Base-by-base conservation (phyloP, 2,329 filamentous ascomycete species). In the Dactylellina parvicollis region DNA sequence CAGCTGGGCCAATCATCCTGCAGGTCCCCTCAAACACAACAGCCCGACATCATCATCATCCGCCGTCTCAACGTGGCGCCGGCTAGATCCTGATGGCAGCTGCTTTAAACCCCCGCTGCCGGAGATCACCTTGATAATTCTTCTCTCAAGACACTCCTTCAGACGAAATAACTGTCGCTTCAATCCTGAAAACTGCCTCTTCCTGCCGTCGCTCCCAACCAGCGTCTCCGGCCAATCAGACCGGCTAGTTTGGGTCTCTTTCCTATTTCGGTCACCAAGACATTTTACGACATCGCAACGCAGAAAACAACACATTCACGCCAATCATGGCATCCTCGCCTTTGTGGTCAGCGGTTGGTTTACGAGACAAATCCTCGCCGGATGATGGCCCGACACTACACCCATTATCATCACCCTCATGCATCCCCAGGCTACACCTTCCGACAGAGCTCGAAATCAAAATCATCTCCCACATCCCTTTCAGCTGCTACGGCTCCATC, bases 371-470 rank as follows among this genome's bases (percentile, higher is more conserved):
- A 32, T 32, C 12, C 5, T 38, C 12, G n/a, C 20, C 4, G 4
- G 40, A 18, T 44, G 40, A 8, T 16, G 4, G 20, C 18, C 4
- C 40, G n/a, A 44, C 9, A 44, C n/a, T n/a, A n/a, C n/a, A n/a
- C n/a, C n/a, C n/a, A 12, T 16, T 7, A 20, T 3, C 4, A 4
- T 4, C 34, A 14, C 1, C 10, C 22, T 34, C 9, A 8, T n/a
- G n/a, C n/a, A 50, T n/a, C 2, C 44, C 24, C 30, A 10, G 20
- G 7, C 9, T 36, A 2, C 18, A 26, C 12, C 14, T 71, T 14
- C 66, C 66, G 18, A 22, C 26, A 1, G 66, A 71, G 22, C 2
- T 71, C 4, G 56, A 71, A 16, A 56, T 62, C 5, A 12, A 62
- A 42, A 71, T 71, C 2, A 49, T 71, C 5, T 42, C 20, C 1